phyloP scores from a whole-genome alignment of 805 yeast species.

The Sporopachydermia quercuum region DNA sequence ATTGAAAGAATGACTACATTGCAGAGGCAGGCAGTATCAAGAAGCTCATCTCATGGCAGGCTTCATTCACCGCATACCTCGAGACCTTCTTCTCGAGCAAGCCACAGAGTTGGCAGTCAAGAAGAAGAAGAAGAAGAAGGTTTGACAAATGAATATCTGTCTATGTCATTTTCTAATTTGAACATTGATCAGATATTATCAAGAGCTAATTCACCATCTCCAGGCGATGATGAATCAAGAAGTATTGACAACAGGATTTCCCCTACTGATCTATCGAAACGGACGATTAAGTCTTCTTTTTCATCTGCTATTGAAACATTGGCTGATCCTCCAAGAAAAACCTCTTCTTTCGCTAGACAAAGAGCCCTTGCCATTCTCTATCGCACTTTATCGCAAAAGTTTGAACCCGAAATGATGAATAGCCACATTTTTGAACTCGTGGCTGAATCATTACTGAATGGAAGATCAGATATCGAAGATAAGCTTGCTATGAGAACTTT shows the following conservation, averaged over 20 bases:
- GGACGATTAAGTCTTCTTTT: neutral
- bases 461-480: constrained; percentile 17
- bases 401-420: constrained; percentile 16
- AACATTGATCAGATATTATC: neutral
- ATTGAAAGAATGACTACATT: neutral
- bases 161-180: constrained; percentile 1
- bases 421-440: constrained; percentile 9
- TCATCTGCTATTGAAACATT: constrained; percentile 12
- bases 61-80: neutral
- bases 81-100: neutral
- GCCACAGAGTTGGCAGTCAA: neutral
- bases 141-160: neutral
- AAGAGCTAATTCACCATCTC: neutral
- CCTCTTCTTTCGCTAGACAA: constrained; percentile 18
- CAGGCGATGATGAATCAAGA: neutral
- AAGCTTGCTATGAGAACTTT: constrained; percentile 11
- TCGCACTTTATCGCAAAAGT: constrained; percentile 14
- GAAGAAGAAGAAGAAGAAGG: neutral
- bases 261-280: neutral
- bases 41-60: neutral
- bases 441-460: constrained; percentile 11
- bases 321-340: constrained; percentile 15
- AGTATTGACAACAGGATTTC: neutral
- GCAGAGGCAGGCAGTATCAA: neutral
- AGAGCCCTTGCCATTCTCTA: constrained; percentile 15